These are phyloP conservation scores for Fonsecaea multimorphosa DNA, from an alignment of 2,329 filamentous ascomycete genomes.

Conservation along the genomic window DNA sequence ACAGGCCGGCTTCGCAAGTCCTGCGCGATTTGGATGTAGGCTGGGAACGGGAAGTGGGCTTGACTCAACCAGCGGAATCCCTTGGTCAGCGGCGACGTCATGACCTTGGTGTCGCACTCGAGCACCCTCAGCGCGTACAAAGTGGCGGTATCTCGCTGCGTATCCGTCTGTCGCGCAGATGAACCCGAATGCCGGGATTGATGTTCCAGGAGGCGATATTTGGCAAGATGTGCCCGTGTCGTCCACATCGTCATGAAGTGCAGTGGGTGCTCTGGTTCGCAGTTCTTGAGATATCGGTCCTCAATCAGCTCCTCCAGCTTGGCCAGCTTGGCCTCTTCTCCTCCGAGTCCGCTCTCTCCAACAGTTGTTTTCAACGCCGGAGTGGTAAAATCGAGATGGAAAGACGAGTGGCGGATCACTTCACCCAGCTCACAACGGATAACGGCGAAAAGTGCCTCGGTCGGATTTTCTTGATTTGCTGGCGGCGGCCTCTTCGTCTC, in stretches of 20 bases:
- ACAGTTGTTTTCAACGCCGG: conserved; percentile 47
- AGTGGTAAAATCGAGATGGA: conserved; percentile 56
- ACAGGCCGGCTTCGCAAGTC: conserved; percentile 50
- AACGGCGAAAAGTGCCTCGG: conserved; percentile 58
- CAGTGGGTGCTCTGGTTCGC: conserved; percentile 50
- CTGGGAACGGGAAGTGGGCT: conserved; percentile 57
- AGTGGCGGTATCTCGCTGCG: conserved; percentile 43
- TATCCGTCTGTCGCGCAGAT: conserved; percentile 40
- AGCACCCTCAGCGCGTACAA: conserved; percentile 48
- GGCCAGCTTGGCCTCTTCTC: conserved; percentile 43
- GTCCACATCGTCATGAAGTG: conserved; percentile 58
- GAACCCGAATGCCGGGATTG: conserved; percentile 45
- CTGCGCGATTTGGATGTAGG: conserved; percentile 55
- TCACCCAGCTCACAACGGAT: conserved; percentile 52
- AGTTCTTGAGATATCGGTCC: conserved; percentile 54
- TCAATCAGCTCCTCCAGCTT: conserved; percentile 53
- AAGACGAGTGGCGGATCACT: conserved; percentile 47
- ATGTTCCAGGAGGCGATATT: conserved; percentile 58
- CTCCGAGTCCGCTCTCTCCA: conserved; percentile 25
- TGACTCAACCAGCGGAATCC: conserved; percentile 52
- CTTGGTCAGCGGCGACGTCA: conserved; percentile 50
- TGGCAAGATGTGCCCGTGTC: conserved; percentile 55
- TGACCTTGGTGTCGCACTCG: conserved; percentile 55
- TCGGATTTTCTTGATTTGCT: conserved; percentile 38
- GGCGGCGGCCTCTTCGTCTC: conserved; percentile 49